These are phyloP conservation scores for Petunia secreta DNA, from an alignment of 257 asterid species.

Conservation along the genomic window DNA sequence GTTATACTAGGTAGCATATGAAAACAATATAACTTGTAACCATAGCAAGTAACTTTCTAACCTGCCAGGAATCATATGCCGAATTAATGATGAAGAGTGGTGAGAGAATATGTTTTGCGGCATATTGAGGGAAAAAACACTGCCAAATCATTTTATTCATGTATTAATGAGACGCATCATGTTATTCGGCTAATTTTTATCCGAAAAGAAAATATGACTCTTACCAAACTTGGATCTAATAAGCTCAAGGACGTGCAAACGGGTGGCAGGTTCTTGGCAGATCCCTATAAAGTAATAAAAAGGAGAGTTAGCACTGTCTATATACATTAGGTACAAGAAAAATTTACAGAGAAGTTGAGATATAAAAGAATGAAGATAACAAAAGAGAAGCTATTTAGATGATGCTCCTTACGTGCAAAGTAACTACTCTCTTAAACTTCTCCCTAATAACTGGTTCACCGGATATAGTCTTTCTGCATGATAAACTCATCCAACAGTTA, in stretches of 20 bases:
- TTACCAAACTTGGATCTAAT: slow-evolving; percentile 39
- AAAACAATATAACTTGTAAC: no score
- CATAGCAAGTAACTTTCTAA: background rate
- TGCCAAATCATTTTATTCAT: background rate
- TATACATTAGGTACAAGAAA: no score
- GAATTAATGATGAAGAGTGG: slow-evolving; percentile 43
- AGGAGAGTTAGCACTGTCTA: background rate
- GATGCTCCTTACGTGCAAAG: slow-evolving; percentile 40
- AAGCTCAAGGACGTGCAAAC: slow-evolving; percentile 36
- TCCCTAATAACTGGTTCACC: slow-evolving; percentile 20
- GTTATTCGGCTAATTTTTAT: background rate
- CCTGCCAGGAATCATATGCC: slow-evolving; percentile 42
- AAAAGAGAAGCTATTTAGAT: no score
- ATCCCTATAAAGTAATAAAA: slow-evolving; percentile 9
- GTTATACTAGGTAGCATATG: no score
- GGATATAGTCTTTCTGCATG: slow-evolving; percentile 35
- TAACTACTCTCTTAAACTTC: background rate
- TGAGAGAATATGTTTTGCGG: slow-evolving; percentile 33
- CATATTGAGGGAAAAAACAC: slow-evolving; percentile 48
- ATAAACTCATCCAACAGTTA: background rate
- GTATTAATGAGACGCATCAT: no score
- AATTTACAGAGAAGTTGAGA: no score
- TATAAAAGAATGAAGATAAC: background rate
- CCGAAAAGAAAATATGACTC: no score
- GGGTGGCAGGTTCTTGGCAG: slow-evolving; percentile 29